Evolutionary conservation across 352 stramenopile genomes (phyloP).

Genomic region (Phytophthora aleatoria): DNA sequence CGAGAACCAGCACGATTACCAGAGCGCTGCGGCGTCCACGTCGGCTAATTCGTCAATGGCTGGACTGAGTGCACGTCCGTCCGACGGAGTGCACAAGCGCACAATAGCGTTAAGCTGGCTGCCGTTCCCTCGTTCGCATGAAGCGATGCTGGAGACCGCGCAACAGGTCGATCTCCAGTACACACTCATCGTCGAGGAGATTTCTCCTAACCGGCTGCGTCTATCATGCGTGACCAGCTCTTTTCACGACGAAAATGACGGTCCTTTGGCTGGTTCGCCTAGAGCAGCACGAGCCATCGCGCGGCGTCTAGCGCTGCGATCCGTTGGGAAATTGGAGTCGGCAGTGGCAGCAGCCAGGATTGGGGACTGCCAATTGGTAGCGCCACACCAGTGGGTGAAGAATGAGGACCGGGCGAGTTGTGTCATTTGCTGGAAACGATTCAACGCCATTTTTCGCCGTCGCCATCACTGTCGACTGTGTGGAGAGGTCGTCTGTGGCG

Average conservation of each 20-base stretch:
- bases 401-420: constrained; percentile 61
- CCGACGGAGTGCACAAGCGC: constrained; percentile 57
- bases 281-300: constrained; percentile 46
- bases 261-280: constrained; percentile 30
- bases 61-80: constrained; percentile 35
- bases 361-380: constrained; percentile 45
- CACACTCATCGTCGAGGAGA: constrained; percentile 69
- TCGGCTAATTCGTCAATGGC: constrained; percentile 30
- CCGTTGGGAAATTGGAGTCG: constrained; percentile 50
- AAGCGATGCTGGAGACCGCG: constrained; percentile 26
- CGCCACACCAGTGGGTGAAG: constrained; percentile 63
- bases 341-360: constrained; percentile 55
- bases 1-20: constrained; percentile 29
- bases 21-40: constrained; percentile 20
- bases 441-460: constrained; percentile 57
- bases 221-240: constrained; percentile 64
- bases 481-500: constrained; percentile 64
- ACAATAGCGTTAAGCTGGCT: constrained; percentile 68
- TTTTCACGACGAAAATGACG: constrained; percentile 51
- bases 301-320: constrained; percentile 48
- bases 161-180: constrained; percentile 61
- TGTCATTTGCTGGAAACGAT: constrained; percentile 72
- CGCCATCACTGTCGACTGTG: constrained; percentile 74
- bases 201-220: constrained; percentile 45
- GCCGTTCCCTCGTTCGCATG: constrained; percentile 46